These are phyloP conservation scores for Sclerotinia borealis DNA, from an alignment of 2,329 filamentous ascomycete species.

Conservation along the genomic window DNA sequence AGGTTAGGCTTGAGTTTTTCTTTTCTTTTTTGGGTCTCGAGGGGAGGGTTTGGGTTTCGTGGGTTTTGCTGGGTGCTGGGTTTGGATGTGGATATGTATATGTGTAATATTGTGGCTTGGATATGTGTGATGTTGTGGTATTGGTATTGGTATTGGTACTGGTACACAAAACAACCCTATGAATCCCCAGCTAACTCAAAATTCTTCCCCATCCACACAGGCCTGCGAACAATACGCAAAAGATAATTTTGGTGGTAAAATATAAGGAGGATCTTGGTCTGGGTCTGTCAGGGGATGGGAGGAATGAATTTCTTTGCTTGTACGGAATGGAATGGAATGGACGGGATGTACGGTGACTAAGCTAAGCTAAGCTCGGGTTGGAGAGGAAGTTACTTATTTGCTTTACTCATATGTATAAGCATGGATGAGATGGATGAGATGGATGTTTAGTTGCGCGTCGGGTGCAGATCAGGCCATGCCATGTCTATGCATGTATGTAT, in stretches of 20 bases:
- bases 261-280: conserved; percentile 21
- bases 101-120: neutral
- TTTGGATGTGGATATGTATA: no score
- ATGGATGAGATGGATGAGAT: no score
- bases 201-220: conserved; percentile 36
- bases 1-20: conserved; percentile 47
- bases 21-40: neutral
- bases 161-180: neutral
- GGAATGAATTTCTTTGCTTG: neutral
- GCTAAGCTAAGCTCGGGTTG: neutral
- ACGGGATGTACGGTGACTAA: no score
- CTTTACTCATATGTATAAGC: neutral
- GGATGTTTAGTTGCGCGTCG: neutral
- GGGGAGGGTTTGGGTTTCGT: no score
- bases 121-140: neutral
- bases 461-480: neutral
- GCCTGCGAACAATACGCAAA: conserved; percentile 92
- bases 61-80: no score
- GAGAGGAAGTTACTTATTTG: neutral
- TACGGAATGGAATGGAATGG: no score
- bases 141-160: neutral
- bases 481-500: no score
- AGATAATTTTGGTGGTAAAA: conserved; percentile 63
- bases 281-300: neutral
- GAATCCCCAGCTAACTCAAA: neutral